Percentiles rank a stretch among this genome's conserved stretches.
These are phyloP conservation scores for Eucalyptus virginea DNA, from an alignment of 345 rosid genomes.

Conservation along the genomic window DNA sequence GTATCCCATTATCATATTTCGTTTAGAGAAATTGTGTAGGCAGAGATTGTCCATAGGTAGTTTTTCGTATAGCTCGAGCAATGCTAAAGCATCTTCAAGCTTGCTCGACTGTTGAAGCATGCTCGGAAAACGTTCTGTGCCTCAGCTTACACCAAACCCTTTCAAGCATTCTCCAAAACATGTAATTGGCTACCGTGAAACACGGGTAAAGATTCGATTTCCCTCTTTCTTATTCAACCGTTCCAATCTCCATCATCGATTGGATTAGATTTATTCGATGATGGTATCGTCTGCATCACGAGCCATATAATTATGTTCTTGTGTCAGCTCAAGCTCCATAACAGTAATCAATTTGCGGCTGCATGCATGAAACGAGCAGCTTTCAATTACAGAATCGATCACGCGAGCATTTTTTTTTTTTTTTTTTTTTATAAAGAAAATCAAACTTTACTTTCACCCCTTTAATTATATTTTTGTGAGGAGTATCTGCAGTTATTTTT, in stretches of 20 bases:
- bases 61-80: not conserved
- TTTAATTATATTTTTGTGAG: not conserved
- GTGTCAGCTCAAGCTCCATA: not conserved
- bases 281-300: not conserved
- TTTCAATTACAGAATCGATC: not conserved
- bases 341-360: not conserved
- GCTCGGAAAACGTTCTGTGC: not conserved
- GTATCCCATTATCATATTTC: not conserved
- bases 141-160: not conserved
- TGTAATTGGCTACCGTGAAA: not conserved
- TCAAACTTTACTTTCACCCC: not conserved
- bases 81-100: not conserved
- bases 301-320: not conserved
- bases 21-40: not conserved
- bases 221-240: not conserved
- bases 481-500: not conserved
- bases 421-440: not conserved
- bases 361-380: not conserved
- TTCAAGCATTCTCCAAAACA: not conserved
- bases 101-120: not conserved
- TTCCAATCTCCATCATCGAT: not conserved
- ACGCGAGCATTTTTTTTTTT: not conserved
- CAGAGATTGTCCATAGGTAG: not conserved
- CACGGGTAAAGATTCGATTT: not conserved
- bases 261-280: not conserved